Evolutionary conservation across 2,329 filamentous ascomycete species (phyloP).

Genomic region (Arthrobotrys sinensis): DNA sequence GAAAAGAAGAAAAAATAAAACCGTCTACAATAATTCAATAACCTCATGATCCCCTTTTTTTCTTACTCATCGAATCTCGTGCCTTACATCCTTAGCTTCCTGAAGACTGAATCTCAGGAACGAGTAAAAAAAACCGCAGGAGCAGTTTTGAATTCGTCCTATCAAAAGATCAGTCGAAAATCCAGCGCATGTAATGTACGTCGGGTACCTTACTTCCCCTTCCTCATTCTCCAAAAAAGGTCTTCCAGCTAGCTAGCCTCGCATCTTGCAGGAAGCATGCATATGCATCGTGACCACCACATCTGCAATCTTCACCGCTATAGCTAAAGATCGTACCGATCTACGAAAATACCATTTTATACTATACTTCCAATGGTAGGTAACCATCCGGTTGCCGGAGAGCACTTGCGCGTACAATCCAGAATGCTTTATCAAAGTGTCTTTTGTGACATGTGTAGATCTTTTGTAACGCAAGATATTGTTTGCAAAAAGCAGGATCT

Average conservation of each 20-base stretch:
- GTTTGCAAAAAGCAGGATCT: background rate
- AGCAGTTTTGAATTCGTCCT: background rate
- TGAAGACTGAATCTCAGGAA: conserved; percentile 1
- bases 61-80: conserved; percentile 33
- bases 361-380: background rate
- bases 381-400: background rate
- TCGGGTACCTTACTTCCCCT: conserved; percentile 19
- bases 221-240: background rate
- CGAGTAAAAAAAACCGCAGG: background rate
- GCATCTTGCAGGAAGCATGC: conserved; percentile 13
- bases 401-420: background rate
- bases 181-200: background rate
- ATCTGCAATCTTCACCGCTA: background rate
- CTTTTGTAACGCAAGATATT: too few relatives aligned
- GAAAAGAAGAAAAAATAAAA: background rate
- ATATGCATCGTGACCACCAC: conserved; percentile 28
- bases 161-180: conserved; percentile 21
- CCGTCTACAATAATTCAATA: background rate
- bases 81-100: conserved; percentile 15
- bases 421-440: too few relatives aligned
- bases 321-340: background rate
- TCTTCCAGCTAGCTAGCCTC: background rate
- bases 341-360: background rate
- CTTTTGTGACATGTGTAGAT: background rate
- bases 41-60: conserved; percentile 14